Conservation (phyloP, 2,329 filamentous ascomycete genomes). For the Aspergillus unguis region DNA sequence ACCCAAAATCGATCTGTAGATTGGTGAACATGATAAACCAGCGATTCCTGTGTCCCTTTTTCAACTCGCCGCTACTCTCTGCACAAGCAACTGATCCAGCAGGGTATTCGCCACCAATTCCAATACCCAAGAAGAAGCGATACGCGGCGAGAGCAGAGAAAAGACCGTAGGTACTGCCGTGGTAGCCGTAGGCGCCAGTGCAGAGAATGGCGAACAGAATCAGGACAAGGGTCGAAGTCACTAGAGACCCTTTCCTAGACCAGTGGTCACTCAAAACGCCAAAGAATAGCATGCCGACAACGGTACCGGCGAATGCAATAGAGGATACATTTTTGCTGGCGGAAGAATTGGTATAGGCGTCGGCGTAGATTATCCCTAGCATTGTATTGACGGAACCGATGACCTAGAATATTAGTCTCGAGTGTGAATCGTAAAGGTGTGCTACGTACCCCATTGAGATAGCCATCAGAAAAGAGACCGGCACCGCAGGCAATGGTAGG, state of each 20-base stretch:
- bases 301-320: constrained; percentile 83
- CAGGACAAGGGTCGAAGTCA: constrained; percentile 77
- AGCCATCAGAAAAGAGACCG: constrained; percentile 87
- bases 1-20: constrained; percentile 80
- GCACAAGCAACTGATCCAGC: constrained; percentile 75
- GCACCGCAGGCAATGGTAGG: constrained; percentile 86
- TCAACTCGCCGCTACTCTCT: constrained; percentile 79
- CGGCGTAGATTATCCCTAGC: constrained; percentile 64
- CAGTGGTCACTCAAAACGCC: constrained; percentile 79
- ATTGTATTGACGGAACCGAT: constrained; percentile 85
- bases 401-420: constrained; percentile 48
- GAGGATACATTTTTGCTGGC: constrained; percentile 72
- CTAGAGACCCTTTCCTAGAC: constrained; percentile 77
- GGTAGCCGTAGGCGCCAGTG: constrained; percentile 71
- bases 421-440: background rate
- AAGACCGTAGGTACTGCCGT: constrained; percentile 66
- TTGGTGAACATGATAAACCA: constrained; percentile 94
- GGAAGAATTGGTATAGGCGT: constrained; percentile 63
- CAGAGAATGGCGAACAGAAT: constrained; percentile 79
- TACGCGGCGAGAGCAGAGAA: constrained; percentile 77
- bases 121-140: constrained; percentile 76
- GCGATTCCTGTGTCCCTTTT: constrained; percentile 73
- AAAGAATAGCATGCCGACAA: constrained; percentile 76
- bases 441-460: constrained; percentile 71
- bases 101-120: constrained; percentile 64